These are phyloP conservation scores for Nicotiana tomentosiformis DNA, from an alignment of 257 asterid genomes.

Conservation along the genomic window DNA sequence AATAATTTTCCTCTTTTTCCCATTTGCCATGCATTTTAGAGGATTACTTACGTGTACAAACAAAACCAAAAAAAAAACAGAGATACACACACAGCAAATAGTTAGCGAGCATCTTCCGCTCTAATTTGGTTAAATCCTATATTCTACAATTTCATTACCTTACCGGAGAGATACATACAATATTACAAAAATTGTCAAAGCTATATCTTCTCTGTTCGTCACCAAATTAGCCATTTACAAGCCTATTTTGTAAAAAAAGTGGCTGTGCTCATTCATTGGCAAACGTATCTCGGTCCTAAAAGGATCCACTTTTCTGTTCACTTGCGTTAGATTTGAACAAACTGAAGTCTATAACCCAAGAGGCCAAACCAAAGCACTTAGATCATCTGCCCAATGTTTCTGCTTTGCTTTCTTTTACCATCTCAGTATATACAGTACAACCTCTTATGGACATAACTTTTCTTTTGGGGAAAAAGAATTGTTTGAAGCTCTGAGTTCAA, in stretches of 20 bases:
- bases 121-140: not conserved
- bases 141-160: not conserved
- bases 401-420: not conserved
- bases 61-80: too few relatives aligned
- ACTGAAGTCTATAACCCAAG: not conserved
- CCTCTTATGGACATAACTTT: not conserved
- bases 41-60: not conserved
- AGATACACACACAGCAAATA: not conserved
- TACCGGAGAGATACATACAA: not conserved
- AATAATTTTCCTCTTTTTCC: not conserved
- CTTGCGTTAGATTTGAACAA: not conserved
- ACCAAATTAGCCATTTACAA: slow-evolving; percentile 11
- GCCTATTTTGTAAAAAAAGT: not conserved
- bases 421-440: slow-evolving; percentile 1
- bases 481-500: slow-evolving; percentile 8
- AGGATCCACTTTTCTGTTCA: not conserved
- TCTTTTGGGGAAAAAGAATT: not conserved
- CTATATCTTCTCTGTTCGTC: not conserved
- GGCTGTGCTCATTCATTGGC: not conserved
- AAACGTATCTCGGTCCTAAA: not conserved
- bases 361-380: not conserved
- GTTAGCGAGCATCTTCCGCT: not conserved
- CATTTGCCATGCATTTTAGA: not conserved
- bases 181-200: not conserved
- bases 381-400: not conserved